Percentiles rank a stretch among this genome's conserved stretches.
Conservation (phyloP, 208 protist species). For the Trypanosoma boissoni region DNA sequence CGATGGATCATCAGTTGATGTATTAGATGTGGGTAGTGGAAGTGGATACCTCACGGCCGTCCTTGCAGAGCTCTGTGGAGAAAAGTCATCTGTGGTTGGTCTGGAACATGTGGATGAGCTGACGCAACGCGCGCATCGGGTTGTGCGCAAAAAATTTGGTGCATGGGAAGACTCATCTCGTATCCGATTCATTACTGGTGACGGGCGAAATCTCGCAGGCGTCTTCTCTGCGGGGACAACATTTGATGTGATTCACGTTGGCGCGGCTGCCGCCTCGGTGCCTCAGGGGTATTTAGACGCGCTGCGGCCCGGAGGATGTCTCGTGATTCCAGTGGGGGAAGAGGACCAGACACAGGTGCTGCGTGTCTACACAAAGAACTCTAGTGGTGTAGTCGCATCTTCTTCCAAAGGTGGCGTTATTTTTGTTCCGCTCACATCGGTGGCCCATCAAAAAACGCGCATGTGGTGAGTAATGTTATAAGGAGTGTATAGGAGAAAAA, state of each 20-base stretch:
- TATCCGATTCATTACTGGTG: slow-evolving; percentile 57
- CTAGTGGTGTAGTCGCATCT: slow-evolving; percentile 38
- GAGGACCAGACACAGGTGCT: slow-evolving; percentile 54
- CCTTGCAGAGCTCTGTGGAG: slow-evolving; percentile 54
- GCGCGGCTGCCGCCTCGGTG: slow-evolving; percentile 55
- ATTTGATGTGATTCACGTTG: slow-evolving; percentile 90
- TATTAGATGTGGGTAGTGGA: slow-evolving; percentile 86
- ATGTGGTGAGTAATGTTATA: neutral
- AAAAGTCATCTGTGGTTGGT: slow-evolving; percentile 43
- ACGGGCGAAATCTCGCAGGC: slow-evolving; percentile 47
- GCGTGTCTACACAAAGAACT: slow-evolving; percentile 60
- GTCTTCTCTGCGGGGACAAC: slow-evolving; percentile 12
- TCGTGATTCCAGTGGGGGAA: slow-evolving; percentile 75
- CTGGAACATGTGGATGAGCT: slow-evolving; percentile 80
- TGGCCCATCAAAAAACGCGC: slow-evolving; percentile 37
- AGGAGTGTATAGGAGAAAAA: neutral
- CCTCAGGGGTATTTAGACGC: slow-evolving; percentile 42
- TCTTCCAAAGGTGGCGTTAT: slow-evolving; percentile 36
- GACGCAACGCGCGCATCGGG: slow-evolving; percentile 32
- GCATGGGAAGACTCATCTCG: slow-evolving; percentile 33
- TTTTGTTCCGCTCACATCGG: slow-evolving; percentile 84
- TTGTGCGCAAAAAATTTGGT: slow-evolving; percentile 40
- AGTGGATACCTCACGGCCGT: slow-evolving; percentile 88
- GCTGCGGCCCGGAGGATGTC: slow-evolving; percentile 46
- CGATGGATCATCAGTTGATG: slow-evolving; percentile 3